Evolutionary conservation across 2,329 filamentous ascomycete species (phyloP).

Genomic region (Hypoxylon sp.): DNA sequence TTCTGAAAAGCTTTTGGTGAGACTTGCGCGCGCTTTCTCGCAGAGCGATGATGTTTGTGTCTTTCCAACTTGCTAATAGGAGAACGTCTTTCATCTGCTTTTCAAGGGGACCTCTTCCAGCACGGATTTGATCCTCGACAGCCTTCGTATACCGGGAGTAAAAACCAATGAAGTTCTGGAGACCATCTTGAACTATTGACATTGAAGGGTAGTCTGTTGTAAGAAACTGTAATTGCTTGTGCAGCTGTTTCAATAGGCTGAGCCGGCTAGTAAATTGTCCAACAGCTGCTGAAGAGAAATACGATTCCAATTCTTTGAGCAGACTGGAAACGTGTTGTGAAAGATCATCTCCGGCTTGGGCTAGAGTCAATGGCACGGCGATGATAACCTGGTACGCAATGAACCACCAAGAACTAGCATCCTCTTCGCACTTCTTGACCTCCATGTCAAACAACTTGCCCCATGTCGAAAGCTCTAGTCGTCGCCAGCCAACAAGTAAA

Average conservation of each 20-base stretch:
- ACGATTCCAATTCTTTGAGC: slow-evolving; percentile 82
- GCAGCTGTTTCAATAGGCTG: slow-evolving; percentile 75
- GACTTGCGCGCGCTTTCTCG: slow-evolving; percentile 91
- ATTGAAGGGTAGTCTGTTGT: slow-evolving; percentile 72
- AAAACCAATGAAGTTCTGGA: slow-evolving; percentile 83
- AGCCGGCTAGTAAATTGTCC: slow-evolving; percentile 86
- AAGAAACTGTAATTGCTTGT: slow-evolving; percentile 76
- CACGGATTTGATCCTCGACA: slow-evolving; percentile 75
- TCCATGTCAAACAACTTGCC: slow-evolving; percentile 89
- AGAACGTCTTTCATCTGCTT: slow-evolving; percentile 95
- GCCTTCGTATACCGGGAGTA: slow-evolving; percentile 79
- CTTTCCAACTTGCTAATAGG: slow-evolving; percentile 95
- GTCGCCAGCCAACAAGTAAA: slow-evolving; percentile 88
- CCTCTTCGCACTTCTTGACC: slow-evolving; percentile 78
- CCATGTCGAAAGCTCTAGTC: slow-evolving; percentile 94
- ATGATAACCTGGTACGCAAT: slow-evolving; percentile 93
- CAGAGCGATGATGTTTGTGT: slow-evolving; percentile 92
- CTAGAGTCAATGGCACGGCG: slow-evolving; percentile 78
- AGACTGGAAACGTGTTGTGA: slow-evolving; percentile 76
- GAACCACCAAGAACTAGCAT: slow-evolving; percentile 95
- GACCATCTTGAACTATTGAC: slow-evolving; percentile 71
- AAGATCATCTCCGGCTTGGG: slow-evolving; percentile 71
- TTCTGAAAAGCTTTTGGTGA: slow-evolving; percentile 90
- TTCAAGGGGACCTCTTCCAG: slow-evolving; percentile 82
- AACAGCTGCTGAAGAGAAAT: slow-evolving; percentile 83